Evolutionary conservation across 169 alveolate genomes (phyloP).

Genomic region (Ichthyophthirius multifiliis): DNA sequence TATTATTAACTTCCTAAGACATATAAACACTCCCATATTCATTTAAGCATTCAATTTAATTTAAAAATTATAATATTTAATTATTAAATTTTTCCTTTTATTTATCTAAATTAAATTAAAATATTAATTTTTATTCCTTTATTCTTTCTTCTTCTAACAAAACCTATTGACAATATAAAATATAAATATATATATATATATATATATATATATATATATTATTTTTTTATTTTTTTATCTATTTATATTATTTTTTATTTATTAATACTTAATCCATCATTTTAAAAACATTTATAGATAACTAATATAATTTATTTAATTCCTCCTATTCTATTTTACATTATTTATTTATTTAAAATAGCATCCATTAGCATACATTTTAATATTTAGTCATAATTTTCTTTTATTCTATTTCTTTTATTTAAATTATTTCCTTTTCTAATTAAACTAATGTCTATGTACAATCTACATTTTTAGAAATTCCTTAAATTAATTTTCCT

Average conservation of each 20-base stretch:
- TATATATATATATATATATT: too few species aligned
- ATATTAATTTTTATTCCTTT: conserved; percentile 53
- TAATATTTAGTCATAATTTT: conserved; percentile 46
- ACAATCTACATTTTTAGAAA: conserved; percentile 49
- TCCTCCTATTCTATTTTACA: conserved; percentile 41
- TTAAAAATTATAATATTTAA: conserved; percentile 49
- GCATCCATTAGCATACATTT: conserved; percentile 71
- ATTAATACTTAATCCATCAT: conserved; percentile 25
- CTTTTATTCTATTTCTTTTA: conserved; percentile 45
- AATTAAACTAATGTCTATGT: conserved; percentile 54
- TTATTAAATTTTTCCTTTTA: conserved; percentile 57
- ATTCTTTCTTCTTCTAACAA: conserved; percentile 57
- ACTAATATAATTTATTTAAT: conserved; percentile 4
- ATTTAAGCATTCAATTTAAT: conserved; percentile 52
- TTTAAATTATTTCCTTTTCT: conserved; percentile 57
- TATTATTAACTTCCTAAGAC: conserved; percentile 35
- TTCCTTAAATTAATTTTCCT: conserved; percentile 32
- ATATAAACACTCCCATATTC: conserved; percentile 20
- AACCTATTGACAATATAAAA: neutral
- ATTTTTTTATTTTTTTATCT: too few species aligned
- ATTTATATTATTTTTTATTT: too few species aligned
- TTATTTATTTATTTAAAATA: conserved; percentile 41
- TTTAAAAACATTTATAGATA: conserved; percentile 28
- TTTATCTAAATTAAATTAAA: conserved; percentile 47
- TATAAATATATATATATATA: neutral